Conservation (phyloP, 495 filamentous ascomycete species). For the Cercophora newfieldiana region DNA sequence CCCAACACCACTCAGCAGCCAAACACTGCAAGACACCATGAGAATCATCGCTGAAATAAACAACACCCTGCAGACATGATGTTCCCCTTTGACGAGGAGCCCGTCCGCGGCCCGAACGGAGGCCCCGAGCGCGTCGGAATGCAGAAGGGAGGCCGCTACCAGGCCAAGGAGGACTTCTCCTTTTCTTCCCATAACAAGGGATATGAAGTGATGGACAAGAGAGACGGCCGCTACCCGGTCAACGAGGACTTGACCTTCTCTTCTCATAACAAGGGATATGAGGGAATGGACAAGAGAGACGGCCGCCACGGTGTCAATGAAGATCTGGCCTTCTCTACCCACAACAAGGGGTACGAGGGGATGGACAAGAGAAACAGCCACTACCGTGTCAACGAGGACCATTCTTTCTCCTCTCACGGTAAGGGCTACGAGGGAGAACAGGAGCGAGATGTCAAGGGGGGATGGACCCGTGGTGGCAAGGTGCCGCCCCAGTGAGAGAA, state of each 20-base stretch:
- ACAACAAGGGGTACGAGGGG: background rate
- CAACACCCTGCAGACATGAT: background rate
- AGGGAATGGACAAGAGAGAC: no score
- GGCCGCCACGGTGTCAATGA: background rate
- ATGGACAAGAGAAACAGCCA: background rate
- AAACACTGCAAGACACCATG: background rate
- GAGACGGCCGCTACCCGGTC: no score
- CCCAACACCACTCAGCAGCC: background rate
- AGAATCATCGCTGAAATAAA: background rate
- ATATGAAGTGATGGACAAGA: no score
- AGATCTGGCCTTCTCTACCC: background rate
- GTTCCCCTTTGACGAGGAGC: background rate
- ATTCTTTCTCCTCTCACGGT: background rate
- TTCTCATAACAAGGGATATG: no score
- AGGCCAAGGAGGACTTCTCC: background rate
- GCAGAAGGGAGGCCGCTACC: no score
- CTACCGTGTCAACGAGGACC: background rate
- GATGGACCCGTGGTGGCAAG: background rate
- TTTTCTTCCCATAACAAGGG: no score
- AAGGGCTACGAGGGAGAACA: background rate
- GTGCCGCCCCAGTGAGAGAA: background rate
- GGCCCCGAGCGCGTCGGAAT: no score
- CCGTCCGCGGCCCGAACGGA: background rate
- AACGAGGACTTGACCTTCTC: no score
- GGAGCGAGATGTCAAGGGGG: background rate